A percentile compares a stretch with the other conserved stretches of the same genome.
Conservation (phyloP, 805 yeast species). For the Metschnikowia borealis region DNA sequence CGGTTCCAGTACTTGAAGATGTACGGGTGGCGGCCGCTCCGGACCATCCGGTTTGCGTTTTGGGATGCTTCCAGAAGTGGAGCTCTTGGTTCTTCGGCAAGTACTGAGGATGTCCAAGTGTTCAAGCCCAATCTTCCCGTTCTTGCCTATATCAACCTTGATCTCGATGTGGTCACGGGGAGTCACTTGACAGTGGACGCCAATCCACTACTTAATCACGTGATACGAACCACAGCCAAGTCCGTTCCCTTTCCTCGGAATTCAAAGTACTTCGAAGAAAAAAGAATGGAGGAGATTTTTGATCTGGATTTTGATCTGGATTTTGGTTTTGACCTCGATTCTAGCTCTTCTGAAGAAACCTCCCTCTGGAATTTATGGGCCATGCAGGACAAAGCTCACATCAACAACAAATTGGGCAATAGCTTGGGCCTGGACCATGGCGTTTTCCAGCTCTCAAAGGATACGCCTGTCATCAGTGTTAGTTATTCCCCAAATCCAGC, state of each 20-base stretch:
- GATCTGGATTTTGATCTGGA: too few relatives aligned
- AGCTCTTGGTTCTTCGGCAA: slow-evolving; percentile 27
- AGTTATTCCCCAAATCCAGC: slow-evolving; percentile 29
- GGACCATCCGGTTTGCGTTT: slow-evolving; percentile 37
- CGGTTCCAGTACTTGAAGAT: slow-evolving; percentile 27
- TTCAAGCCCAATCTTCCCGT: slow-evolving; percentile 24
- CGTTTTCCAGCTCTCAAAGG: slow-evolving; percentile 29
- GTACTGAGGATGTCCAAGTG: slow-evolving; percentile 19
- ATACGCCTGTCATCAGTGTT: slow-evolving; percentile 31
- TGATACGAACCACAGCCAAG: slow-evolving; percentile 26
- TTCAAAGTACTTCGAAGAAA: slow-evolving; percentile 6
- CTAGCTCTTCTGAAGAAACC: slow-evolving; percentile 11
- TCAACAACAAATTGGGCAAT: slow-evolving; percentile 31
- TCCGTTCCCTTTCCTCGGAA: slow-evolving; percentile 30
- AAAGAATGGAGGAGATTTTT: too few relatives aligned
- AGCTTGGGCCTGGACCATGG: slow-evolving; percentile 23
- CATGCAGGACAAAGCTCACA: slow-evolving; percentile 28
- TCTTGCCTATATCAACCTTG: slow-evolving; percentile 36
- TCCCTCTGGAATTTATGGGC: slow-evolving; percentile 35
- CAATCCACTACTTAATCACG: slow-evolving; percentile 33
- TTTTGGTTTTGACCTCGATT: too few relatives aligned
- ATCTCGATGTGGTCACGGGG: slow-evolving; percentile 37
- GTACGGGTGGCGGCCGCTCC: slow-evolving; percentile 41
- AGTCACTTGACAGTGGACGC: slow-evolving; percentile 32
- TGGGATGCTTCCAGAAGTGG: slow-evolving; percentile 40